phyloP scores from a whole-genome alignment of 1,284 basidiomycete genomes.

The Peniophora sp. region DNA sequence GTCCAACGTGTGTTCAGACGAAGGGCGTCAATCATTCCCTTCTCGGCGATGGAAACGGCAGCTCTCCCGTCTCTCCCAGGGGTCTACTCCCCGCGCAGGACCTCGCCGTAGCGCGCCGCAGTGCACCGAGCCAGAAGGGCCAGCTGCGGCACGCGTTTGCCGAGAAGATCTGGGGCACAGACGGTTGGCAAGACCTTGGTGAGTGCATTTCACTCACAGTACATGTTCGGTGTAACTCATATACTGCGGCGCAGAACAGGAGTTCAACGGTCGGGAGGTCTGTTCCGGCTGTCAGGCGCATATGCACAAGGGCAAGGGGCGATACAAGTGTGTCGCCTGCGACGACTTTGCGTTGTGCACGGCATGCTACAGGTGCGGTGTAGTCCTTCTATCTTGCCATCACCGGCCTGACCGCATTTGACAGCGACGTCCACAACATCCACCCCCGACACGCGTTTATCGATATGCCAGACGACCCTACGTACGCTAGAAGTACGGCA shows the following conservation, averaged over 20 bases:
- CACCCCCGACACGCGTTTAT: conserved; percentile 85
- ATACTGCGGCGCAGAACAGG: conserved; percentile 46
- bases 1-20: conserved; percentile 66
- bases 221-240: no score
- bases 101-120: conserved; percentile 38
- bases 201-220: conserved; percentile 25
- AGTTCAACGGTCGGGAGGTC: conserved; percentile 41
- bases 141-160: conserved; percentile 75
- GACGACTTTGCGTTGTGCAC: conserved; percentile 72
- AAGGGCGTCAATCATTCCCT: conserved; percentile 74
- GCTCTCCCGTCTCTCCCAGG: conserved; percentile 28
- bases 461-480: conserved; percentile 57
- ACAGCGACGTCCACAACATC: conserved; percentile 63
- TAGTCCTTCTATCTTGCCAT: conserved; percentile 22
- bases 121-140: conserved; percentile 60
- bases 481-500: conserved; percentile 31
- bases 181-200: conserved; percentile 85
- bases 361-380: conserved; percentile 64
- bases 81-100: conserved; percentile 26
- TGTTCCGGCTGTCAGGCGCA: conserved; percentile 74
- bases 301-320: conserved; percentile 48
- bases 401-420: conserved; percentile 24
- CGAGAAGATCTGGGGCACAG: conserved; percentile 76
- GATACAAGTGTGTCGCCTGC: conserved; percentile 83
- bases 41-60: conserved; percentile 35